phyloP scores from a whole-genome alignment of 495 filamentous ascomycete species.

The Hypoxylon subgilvum region DNA sequence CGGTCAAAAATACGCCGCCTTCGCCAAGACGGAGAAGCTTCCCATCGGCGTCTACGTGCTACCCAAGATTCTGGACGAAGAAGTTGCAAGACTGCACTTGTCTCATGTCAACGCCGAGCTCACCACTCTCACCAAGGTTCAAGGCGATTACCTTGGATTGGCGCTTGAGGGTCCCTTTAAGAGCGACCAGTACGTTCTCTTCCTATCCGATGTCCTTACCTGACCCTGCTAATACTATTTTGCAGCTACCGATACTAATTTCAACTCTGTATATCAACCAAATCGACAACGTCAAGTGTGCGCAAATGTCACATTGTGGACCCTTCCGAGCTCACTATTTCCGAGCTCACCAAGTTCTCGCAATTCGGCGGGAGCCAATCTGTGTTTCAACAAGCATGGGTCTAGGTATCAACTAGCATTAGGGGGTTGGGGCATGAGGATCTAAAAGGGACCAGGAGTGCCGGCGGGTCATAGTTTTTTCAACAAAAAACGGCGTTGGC shows the following conservation, averaged over 20 bases:
- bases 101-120: constrained; percentile 95
- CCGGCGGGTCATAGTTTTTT: constrained; percentile 59
- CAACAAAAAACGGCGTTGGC: constrained; percentile 62
- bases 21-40: constrained; percentile 87
- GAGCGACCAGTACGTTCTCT: constrained; percentile 69
- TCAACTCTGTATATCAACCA: constrained; percentile 34
- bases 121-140: constrained; percentile 77
- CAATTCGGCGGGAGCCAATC: constrained; percentile 25
- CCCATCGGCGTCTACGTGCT: constrained; percentile 92
- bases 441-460: constrained; percentile 46
- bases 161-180: constrained; percentile 89
- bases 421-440: constrained; percentile 47
- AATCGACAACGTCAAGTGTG: constrained; percentile 40
- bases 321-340: constrained; percentile 6
- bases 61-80: constrained; percentile 98
- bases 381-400: constrained; percentile 58
- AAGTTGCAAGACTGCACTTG: constrained; percentile 92
- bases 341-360: constrained; percentile 5
- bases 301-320: constrained; percentile 17
- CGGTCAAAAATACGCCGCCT: constrained; percentile 92
- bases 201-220: background rate
- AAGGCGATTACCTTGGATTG: constrained; percentile 93
- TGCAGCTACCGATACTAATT: constrained; percentile 65
- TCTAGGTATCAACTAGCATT: constrained; percentile 53
- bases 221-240: constrained; percentile 44